These are phyloP conservation scores for Russula sp. DNA, from an alignment of 768 basidiomycete species.

Conservation along the genomic window DNA sequence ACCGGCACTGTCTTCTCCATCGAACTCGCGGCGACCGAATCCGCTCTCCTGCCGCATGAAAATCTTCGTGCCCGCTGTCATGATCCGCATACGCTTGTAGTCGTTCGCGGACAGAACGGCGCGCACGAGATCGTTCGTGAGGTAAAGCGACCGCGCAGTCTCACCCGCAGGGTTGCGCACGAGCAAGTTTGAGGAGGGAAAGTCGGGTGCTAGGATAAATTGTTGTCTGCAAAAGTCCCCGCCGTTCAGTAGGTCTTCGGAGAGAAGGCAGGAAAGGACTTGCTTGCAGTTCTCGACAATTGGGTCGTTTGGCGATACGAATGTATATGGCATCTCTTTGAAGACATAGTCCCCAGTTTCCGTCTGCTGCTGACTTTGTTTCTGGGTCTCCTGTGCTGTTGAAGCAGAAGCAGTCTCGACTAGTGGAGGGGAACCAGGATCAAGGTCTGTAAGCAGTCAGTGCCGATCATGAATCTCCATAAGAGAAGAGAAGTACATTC, in stretches of 20 bases:
- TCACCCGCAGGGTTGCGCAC: constrained; percentile 81
- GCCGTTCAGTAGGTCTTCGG: constrained; percentile 1
- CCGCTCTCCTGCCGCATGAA: constrained; percentile 84
- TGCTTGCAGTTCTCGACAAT: constrained; percentile 72
- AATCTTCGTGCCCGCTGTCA: constrained; percentile 91
- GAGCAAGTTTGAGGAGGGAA: constrained; percentile 75
- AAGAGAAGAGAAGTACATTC: constrained; percentile 4
- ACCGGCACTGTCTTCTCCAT: not conserved
- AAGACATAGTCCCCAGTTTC: constrained; percentile 34
- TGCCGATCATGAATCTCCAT: not conserved
- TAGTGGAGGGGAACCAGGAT: not conserved
- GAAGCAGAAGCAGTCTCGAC: constrained; percentile 14
- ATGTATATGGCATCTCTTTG: constrained; percentile 92
- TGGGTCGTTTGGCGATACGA: constrained; percentile 66
- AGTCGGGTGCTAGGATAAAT: constrained; percentile 63
- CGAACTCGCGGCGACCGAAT: constrained; percentile 16
- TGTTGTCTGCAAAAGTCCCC: constrained; percentile 51
- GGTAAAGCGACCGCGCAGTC: constrained; percentile 76
- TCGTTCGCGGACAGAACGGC: constrained; percentile 77
- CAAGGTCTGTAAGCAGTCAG: constrained; percentile 1
- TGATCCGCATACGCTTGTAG: constrained; percentile 78
- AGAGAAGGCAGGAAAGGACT: constrained; percentile 34
- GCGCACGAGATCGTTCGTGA: constrained; percentile 83
- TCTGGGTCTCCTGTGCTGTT: constrained; percentile 27
- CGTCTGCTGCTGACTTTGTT: constrained; percentile 30